A percentile compares a stretch with the other conserved stretches of the same genome.
These are phyloP conservation scores for Colletotrichum lindemuthianum DNA, from an alignment of 2,329 filamentous ascomycete species.

Conservation along the genomic window DNA sequence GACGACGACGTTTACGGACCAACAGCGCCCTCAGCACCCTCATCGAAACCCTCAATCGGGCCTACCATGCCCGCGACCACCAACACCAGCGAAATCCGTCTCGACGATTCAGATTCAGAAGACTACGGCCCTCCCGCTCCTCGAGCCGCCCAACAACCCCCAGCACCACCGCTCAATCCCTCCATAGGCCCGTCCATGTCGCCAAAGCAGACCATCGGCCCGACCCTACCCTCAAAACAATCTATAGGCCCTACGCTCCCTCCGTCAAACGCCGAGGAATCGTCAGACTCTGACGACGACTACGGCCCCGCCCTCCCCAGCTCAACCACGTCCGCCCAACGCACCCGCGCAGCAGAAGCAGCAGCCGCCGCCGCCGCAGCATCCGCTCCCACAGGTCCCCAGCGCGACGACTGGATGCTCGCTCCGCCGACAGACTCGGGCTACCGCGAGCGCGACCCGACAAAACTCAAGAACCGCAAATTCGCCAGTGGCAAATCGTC, in stretches of 20 bases:
- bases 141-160: conserved; percentile 35
- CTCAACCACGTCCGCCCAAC: conserved; percentile 42
- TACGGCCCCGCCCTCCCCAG: conserved; percentile 70
- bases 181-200: conserved; percentile 43
- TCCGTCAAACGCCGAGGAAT: conserved; percentile 47
- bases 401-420: conserved; percentile 89
- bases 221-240: conserved; percentile 54
- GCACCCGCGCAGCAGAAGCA: conserved; percentile 50
- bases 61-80: conserved; percentile 40
- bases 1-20: conserved; percentile 55
- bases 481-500: conserved; percentile 73
- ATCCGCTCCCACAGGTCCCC: conserved; percentile 54
- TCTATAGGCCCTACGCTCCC: conserved; percentile 56
- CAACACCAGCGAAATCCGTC: conserved; percentile 54
- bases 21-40: conserved; percentile 39
- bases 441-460: conserved; percentile 78
- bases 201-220: conserved; percentile 50
- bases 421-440: conserved; percentile 69
- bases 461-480: conserved; percentile 81
- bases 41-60: conserved; percentile 39
- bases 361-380: conserved; percentile 42
- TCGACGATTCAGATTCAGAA: conserved; percentile 45
- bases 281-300: conserved; percentile 59
- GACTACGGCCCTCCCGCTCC: conserved; percentile 43
- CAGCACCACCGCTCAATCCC: conserved; percentile 30